Evolutionary conservation across 148 eudicot genomes (phyloP), one percentile per base, ranked within the genome.

Genomic region (Camellia sinensis): DNA sequence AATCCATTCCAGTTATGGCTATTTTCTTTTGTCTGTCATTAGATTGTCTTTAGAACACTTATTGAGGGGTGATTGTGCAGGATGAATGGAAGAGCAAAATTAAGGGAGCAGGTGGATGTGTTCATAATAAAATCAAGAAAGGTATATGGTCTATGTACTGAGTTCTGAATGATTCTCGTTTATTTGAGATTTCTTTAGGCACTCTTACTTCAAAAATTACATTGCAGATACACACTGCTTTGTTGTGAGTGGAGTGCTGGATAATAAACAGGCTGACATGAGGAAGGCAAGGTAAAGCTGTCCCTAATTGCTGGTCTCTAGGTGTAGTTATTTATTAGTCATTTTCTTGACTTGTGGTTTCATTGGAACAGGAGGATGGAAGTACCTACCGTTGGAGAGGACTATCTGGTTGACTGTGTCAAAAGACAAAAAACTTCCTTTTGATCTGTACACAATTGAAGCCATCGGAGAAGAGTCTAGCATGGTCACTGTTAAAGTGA

Each of bases 331-430:
- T 67, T 80, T 53, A 37, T 37, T 44, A 61, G 10, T 44, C 53
- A 40, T 71, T 76, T 70, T 72, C 13, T 66, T 73, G 82, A 52
- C 21, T 50, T 44, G 37, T 64, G 22, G 41, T 73, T 84, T 13
- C 19, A 65, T 83, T 78, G 81, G 83, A 80, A 69, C 88, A 96
- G 99, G 95, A 89, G 91, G 89, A 91, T 96, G 99, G 93, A 91
- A 77, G 48, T 93, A 75, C 99, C 99, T 40, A 87, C 93, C 60
- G 97, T 96, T 52, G 89, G 98, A 86, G 98, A 92, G 85, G 93
- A 93, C 80, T 96, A 92, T 83, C 79, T 96, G 73, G 91, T 79
- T 60, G 91, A 96, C 44, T 93, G 95, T 80, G 74, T 96, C 57
- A 74, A 87, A 69, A 91, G 89, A 79, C 83, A 93, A 90, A 79